A percentile compares a stretch with the other conserved stretches of the same genome.
Conservation (phyloP, 495 filamentous ascomycete genomes). For the Podospora pseudopauciseta region DNA sequence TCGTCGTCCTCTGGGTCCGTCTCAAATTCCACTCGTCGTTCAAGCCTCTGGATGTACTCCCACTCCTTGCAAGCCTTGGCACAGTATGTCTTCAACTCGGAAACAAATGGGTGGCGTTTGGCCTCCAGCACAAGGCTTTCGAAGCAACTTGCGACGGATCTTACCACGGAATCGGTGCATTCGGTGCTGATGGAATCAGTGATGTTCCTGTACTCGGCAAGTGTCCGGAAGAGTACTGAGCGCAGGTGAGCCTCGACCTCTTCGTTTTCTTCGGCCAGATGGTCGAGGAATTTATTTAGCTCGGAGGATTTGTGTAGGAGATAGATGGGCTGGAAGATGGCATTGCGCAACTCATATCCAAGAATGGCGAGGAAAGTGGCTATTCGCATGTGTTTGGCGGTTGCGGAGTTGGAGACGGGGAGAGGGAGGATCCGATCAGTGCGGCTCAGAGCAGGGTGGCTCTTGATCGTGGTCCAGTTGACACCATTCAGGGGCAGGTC, state of each 20-base stretch:
- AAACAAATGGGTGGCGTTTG: neutral
- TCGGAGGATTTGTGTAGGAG: conserved; percentile 8
- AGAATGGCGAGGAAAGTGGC: conserved; percentile 21
- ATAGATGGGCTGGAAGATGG: conserved; percentile 27
- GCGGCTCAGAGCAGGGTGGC: neutral
- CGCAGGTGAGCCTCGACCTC: conserved; percentile 22
- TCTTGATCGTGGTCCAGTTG: conserved; percentile 9
- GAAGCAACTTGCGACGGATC: neutral
- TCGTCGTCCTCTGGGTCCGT: neutral
- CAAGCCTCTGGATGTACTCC: conserved; percentile 14
- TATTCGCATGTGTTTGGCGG: conserved; percentile 28
- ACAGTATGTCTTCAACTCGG: conserved; percentile 1
- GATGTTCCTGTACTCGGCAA: neutral
- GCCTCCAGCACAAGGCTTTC: neutral
- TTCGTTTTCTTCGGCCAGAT: conserved; percentile 9
- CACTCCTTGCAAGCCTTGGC: neutral
- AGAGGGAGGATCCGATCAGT: conserved; percentile 17
- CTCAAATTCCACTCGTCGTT: conserved; percentile 2
- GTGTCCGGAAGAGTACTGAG: conserved; percentile 17
- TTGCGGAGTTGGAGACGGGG: conserved; percentile 12
- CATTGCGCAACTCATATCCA: neutral
- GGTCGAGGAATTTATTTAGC: conserved; percentile 9
- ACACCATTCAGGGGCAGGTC: neutral
- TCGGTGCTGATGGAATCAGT: neutral
- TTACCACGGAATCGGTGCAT: neutral